Evolutionary conservation across 176 grass and related monocot genomes (phyloP), one percentile per base, ranked within the genome.

Genomic region (Ananas comosus): DNA sequence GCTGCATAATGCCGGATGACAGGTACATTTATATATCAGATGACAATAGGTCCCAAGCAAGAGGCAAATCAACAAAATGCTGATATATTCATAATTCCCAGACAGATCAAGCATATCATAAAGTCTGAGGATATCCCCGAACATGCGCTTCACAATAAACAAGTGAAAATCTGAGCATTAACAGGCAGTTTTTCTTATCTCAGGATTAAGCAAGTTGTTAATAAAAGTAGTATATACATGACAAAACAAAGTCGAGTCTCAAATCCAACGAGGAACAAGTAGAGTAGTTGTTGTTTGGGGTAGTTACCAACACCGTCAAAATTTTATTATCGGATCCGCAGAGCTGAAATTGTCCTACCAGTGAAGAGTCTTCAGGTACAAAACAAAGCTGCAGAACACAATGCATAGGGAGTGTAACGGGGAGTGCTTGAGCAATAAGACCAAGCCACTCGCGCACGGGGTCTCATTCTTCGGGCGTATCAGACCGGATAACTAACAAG

Each of bases 401-500:
- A 10, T 21, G 56, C 56, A 61, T 61, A 10, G n/a, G 56, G 1
- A 59, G 19, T 59, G 4, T 17, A 21, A 59, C n/a, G 21, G 21
- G 56, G 10, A 61, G 21, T 16, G 10, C 17, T 9, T 22, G 21
- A 73, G 51, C 66, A 70, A 51, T 13, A 77, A 63, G 74, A 74
- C 19, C 75, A 65, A 7, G 42, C 18, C 70, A 84, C 63, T 33
- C 67, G 53, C 33, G 29, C 63, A 75, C 70, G 63, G 33, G 59
- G 63, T 77, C 70, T 83, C 74, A 87, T 49, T 65, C 80, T 53
- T 80, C 64, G 25, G 65, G 14, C 56, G 65, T 68, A 49, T 91
- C 83, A 1, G 83, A 76, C 75, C 81, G 83, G 63, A 85, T 4
- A 72, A 76, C 87, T 89, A 73, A 13, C 79, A 47, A 70, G 72